Conservation (phyloP, 352 stramenopile species). For the Globisporangium uncinulatum region DNA sequence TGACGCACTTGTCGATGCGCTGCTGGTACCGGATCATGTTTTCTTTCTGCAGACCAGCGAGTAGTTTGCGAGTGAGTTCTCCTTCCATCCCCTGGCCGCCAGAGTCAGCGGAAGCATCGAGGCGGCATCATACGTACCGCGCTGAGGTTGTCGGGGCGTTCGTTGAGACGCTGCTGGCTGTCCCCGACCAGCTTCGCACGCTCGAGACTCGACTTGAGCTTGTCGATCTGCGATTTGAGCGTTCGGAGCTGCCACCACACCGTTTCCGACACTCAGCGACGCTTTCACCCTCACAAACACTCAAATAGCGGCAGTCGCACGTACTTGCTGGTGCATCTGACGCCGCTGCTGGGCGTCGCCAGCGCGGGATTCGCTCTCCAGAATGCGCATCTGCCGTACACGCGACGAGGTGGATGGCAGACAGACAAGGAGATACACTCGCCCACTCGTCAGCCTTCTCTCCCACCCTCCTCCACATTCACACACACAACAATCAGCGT, state of each 20-base stretch:
- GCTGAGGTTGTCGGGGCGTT: slow-evolving; percentile 34
- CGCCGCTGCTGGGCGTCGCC: slow-evolving; percentile 74
- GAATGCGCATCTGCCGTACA: slow-evolving; percentile 52
- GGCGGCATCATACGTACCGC: slow-evolving; percentile 15
- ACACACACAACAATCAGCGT: not conserved
- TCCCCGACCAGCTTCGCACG: slow-evolving; percentile 70
- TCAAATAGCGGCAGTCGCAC: not conserved
- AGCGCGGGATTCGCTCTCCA: slow-evolving; percentile 76
- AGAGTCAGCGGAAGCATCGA: not conserved
- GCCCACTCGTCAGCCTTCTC: not conserved
- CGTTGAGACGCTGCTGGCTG: slow-evolving; percentile 49
- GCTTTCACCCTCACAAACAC: not conserved
- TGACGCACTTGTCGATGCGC: slow-evolving; percentile 46
- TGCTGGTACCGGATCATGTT: slow-evolving; percentile 70
- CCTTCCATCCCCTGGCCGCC: not conserved
- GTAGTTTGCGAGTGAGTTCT: not conserved
- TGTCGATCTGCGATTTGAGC: slow-evolving; percentile 82
- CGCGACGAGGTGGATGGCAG: not conserved
- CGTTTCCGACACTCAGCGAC: not conserved
- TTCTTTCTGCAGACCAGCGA: slow-evolving; percentile 38
- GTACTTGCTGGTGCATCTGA: slow-evolving; percentile 74
- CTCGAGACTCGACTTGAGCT: slow-evolving; percentile 80
- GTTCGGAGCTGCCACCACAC: slow-evolving; percentile 39
- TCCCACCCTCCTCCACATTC: not conserved
- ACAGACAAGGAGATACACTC: not conserved